Evolutionary conservation across 2,329 filamentous ascomycete genomes (phyloP).

Genomic region (Xylariales sp.): DNA sequence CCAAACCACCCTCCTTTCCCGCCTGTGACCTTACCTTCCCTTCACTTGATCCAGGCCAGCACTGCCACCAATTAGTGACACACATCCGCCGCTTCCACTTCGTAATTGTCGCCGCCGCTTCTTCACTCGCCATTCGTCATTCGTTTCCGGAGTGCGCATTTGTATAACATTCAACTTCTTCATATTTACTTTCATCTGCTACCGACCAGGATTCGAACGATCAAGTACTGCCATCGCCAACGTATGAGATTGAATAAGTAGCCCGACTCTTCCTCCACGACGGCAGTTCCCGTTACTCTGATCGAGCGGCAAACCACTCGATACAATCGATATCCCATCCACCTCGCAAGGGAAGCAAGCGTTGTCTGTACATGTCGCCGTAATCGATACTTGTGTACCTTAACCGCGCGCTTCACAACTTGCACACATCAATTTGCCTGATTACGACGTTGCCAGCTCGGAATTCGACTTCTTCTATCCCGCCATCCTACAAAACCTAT

Average conservation of each 20-base stretch:
- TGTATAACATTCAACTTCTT: constrained; percentile 21
- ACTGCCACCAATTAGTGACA: constrained; percentile 36
- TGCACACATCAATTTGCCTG: constrained; percentile 3
- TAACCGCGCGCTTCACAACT: constrained; percentile 17
- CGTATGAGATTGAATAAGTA: constrained; percentile 24
- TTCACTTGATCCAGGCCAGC: constrained; percentile 32
- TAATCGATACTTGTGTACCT: constrained; percentile 35
- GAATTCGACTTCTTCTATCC: constrained; percentile 17
- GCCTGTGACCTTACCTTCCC: constrained; percentile 28
- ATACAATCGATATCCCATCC: constrained; percentile 14
- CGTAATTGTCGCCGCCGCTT: constrained; percentile 22
- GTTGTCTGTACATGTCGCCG: constrained; percentile 45
- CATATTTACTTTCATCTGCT: constrained; percentile 9
- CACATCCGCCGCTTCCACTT: constrained; percentile 32
- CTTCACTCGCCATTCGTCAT: constrained; percentile 41
- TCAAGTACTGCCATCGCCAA: constrained; percentile 23
- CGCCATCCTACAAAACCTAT: constrained; percentile 26
- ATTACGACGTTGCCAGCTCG: constrained; percentile 10
- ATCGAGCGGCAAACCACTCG: constrained; percentile 22
- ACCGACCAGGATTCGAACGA: constrained; percentile 4
- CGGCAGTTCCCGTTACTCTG: constrained; percentile 13
- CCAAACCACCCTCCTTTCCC: constrained; percentile 19
- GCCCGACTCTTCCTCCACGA: constrained; percentile 13
- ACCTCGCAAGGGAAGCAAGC: constrained; percentile 26
- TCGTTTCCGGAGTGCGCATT: constrained; percentile 42